A percentile compares a stretch with the other conserved stretches of the same genome.
These are phyloP conservation scores for Phyllosticta capitalensis DNA, from an alignment of 2,329 filamentous ascomycete species.

Conservation along the genomic window DNA sequence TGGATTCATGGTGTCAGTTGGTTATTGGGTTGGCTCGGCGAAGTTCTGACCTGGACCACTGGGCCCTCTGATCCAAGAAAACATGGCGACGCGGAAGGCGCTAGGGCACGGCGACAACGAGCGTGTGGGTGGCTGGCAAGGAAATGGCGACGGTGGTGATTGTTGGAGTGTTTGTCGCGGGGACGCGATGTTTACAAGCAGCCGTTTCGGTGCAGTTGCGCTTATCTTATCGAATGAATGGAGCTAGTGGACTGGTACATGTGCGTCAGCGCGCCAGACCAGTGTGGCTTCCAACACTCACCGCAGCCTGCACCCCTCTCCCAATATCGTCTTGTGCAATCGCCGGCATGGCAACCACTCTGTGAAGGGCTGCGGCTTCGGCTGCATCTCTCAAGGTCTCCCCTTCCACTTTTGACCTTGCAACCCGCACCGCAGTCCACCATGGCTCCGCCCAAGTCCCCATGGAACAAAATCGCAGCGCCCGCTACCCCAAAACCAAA, in stretches of 20 bases:
- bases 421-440: constrained; percentile 27
- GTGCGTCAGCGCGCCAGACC: neutral
- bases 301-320: neutral
- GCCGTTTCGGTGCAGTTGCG: neutral
- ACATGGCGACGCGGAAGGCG: constrained; percentile 17
- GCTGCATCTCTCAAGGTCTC: constrained; percentile 34
- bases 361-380: constrained; percentile 38
- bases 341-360: constrained; percentile 18
- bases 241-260: neutral
- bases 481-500: constrained; percentile 22
- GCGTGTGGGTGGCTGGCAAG: neutral
- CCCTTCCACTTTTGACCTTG: constrained; percentile 20
- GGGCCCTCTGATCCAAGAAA: constrained; percentile 24
- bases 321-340: neutral
- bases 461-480: constrained; percentile 30
- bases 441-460: constrained; percentile 40
- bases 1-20: constrained; percentile 1
- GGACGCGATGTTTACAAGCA: neutral
- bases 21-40: neutral
- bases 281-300: neutral
- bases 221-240: constrained; percentile 10
- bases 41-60: neutral
- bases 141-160: neutral
- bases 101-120: neutral
- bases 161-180: neutral